Base-by-base conservation (phyloP, 2,329 filamentous ascomycete species). In the Metarhizium sp. region DNA sequence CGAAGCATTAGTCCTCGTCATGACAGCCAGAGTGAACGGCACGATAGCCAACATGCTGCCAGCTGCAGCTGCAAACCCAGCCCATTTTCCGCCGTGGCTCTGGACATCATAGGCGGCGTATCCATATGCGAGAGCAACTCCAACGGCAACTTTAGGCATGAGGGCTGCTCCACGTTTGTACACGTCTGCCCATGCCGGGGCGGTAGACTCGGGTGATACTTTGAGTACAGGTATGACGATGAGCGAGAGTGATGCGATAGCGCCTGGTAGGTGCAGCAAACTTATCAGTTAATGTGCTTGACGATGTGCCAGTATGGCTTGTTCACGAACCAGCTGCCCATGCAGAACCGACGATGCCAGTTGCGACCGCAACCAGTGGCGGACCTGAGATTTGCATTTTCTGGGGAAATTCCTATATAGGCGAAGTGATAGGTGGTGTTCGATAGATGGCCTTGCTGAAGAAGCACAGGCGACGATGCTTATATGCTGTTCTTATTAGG, bases 1-100 rank as follows among this genome's bases (percentile, higher is more conserved):
- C 4, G 62, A 55, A 14, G 61, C 57, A 52, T 75, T 75, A 4
- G 71, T 75, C 6, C 60, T 54, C 13, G 54, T 61, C 70, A 76
- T 75, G 48, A 68, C 58, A 25, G 63, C n/a, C 11, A 69, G 2
- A 1, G 73, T 76, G 49, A 68, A 76, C 1, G 73, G 73, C 34
- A 75, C 64, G 40, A 75, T 74, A 38, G 58, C 60, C 6, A 73
- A 32, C n/a, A 69, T 65, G 45, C 71, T 62, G 10, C 54, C 61
- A 11, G 61, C 72, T 0, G 68, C 71, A 1, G 61, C 64, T 8
- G 60, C 63, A 51, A 69, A 69, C 1, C 68, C 66, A 51, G 60
- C 62, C 73, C 73, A 75, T 30, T 56, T 57, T 2, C 59, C 59
- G 1, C 65, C 65, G 10, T 60, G 60, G 11, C 60, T 49, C 32